These are phyloP conservation scores for Nakazawaea wyomingensis DNA, from an alignment of 805 yeast genomes.

Conservation along the genomic window DNA sequence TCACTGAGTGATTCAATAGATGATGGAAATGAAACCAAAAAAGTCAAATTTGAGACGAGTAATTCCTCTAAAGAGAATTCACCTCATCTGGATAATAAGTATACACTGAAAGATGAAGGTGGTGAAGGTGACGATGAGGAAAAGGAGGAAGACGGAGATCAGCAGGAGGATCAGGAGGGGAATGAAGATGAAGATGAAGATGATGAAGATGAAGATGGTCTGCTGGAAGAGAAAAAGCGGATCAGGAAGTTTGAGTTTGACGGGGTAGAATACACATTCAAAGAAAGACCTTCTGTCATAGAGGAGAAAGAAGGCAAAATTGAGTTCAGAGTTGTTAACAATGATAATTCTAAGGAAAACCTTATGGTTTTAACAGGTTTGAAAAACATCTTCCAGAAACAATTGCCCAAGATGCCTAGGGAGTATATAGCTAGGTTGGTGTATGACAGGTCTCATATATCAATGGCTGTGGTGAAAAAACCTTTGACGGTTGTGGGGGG, in stretches of 20 bases:
- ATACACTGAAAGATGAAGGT: slow-evolving; percentile 23
- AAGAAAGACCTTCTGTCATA: slow-evolving; percentile 88
- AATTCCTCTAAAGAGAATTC: slow-evolving; percentile 1
- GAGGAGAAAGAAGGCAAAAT: slow-evolving; percentile 92
- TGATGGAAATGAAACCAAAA: not conserved
- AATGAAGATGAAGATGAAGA: slow-evolving; percentile 21
- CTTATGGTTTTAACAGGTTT: slow-evolving; percentile 91
- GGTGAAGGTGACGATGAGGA: slow-evolving; percentile 20
- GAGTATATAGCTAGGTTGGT: slow-evolving; percentile 94
- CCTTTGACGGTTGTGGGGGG: slow-evolving; percentile 98
- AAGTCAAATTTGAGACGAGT: slow-evolving; percentile 1
- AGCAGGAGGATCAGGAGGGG: slow-evolving; percentile 18
- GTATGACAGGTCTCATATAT: slow-evolving; percentile 88
- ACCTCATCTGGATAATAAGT: slow-evolving; percentile 12
- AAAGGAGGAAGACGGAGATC: slow-evolving; percentile 22
- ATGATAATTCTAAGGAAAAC: slow-evolving; percentile 83
- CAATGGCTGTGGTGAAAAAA: slow-evolving; percentile 92
- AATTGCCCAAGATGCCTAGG: slow-evolving; percentile 97
- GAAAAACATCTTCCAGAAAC: slow-evolving; percentile 94
- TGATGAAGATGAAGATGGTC: slow-evolving; percentile 28
- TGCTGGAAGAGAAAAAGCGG: slow-evolving; percentile 37
- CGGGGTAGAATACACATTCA: slow-evolving; percentile 75
- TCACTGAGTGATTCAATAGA: not conserved
- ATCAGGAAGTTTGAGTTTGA: slow-evolving; percentile 55
- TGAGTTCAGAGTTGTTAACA: slow-evolving; percentile 93